Base-by-base conservation (phyloP, 768 basidiomycete genomes). In the Rhizopogon rudus region DNA sequence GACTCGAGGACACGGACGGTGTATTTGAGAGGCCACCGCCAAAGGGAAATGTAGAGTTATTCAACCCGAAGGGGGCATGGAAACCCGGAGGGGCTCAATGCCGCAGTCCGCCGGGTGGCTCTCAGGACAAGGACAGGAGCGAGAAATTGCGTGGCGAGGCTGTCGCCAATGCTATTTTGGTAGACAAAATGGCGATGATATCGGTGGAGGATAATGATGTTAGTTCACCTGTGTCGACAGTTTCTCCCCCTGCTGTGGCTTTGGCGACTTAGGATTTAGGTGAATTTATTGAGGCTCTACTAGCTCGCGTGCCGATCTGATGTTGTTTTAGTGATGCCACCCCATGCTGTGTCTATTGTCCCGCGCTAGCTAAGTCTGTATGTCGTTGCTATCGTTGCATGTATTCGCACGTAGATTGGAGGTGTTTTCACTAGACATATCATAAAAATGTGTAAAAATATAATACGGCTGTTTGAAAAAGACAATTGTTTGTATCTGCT, bases 21-120 rank as follows among this genome's bases (percentile, higher is more conserved):
- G 67, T 64, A 12, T 80, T 71, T 55, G 80, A 83, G 59, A 71
- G 81, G 41, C 75, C 77, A 2, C 74, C 73, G 4, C 75, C 74
- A 14, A 84, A 77, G 68, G 77, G 77, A 25, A 57, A 58, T 43
- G 61, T 63, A 25, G 78, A 77, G 57, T 64, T 71, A 40, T 68
- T 68, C 52, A 74, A 75, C 35, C 67, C 71, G 17, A 75, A 71
- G 54, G 63, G 66, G 10, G 37, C 28, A 1, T 67, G 68, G 70
- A 71, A 57, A 48, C 20, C 57, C 6, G 46, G 59, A 29, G 55
- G 58, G 14, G 29, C 31, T 31, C 57, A 35, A 14, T 65, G 28
- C 50, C 58, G 59, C 22, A 62, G 53, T 46, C 56, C 62, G n/a
- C 35, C 48, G 39, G 48, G 20, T 8, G 56, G 45, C n/a, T 57